phyloP scores from a whole-genome alignment of 129 eudicot genomes.

The Flaveria linearis region DNA sequence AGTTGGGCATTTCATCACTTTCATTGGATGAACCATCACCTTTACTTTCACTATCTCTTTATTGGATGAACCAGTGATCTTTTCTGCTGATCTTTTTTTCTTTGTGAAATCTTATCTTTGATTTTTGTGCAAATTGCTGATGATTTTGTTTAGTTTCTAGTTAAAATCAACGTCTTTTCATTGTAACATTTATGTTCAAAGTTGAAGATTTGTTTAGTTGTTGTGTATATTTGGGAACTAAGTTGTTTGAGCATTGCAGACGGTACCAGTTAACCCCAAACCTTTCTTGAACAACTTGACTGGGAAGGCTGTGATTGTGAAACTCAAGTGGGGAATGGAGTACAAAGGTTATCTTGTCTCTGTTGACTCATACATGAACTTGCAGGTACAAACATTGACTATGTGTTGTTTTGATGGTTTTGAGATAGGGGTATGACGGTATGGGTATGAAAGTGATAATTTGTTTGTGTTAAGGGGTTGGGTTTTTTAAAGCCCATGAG shows the following conservation, averaged over 20 bases:
- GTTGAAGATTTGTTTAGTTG: background rate
- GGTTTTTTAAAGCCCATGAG: background rate
- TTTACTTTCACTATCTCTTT: no score
- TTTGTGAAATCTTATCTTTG: background rate
- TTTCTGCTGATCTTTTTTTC: background rate
- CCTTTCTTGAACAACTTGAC: slow-evolving; percentile 90
- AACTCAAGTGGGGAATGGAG: slow-evolving; percentile 94
- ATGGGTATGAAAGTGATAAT: background rate
- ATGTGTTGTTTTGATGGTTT: background rate
- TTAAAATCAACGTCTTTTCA: background rate
- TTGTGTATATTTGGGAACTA: slow-evolving; percentile 8
- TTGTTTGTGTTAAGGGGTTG: background rate
- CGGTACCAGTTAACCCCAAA: slow-evolving; percentile 80
- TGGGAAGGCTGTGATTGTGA: slow-evolving; percentile 81
- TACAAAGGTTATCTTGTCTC: slow-evolving; percentile 90
- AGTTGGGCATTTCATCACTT: background rate
- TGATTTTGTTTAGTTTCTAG: slow-evolving; percentile 8
- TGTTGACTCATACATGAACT: slow-evolving; percentile 84
- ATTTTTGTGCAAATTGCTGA: slow-evolving; percentile 14
- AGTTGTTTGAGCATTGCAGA: slow-evolving; percentile 42
- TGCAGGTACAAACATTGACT: slow-evolving; percentile 52
- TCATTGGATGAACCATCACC: background rate
- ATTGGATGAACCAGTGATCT: background rate
- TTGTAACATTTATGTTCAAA: background rate
- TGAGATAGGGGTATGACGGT: background rate